Evolutionary conservation across 2,329 filamentous ascomycete genomes (phyloP).

Genomic region (Ophiostoma fasciatum): DNA sequence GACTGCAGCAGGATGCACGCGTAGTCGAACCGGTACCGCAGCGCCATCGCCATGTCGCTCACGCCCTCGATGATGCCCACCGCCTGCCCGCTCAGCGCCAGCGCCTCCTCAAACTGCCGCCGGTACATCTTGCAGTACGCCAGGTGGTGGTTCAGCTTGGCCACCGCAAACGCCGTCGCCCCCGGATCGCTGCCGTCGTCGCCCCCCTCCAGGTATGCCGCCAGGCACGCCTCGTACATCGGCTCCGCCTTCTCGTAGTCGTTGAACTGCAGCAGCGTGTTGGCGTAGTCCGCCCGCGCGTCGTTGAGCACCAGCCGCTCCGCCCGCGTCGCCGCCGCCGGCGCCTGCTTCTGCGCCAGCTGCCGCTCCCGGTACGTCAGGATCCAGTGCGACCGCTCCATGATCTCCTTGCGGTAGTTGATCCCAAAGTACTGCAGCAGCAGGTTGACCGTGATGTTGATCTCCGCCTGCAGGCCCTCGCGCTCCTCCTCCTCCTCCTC

Average conservation of each 20-base stretch:
- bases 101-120: slow-evolving; percentile 5
- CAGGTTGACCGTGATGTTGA: slow-evolving; percentile 9
- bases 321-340: background rate
- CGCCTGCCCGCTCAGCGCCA: slow-evolving; percentile 2
- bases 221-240: slow-evolving; percentile 9
- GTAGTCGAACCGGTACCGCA: slow-evolving; percentile 11
- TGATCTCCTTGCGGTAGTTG: slow-evolving; percentile 10
- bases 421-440: slow-evolving; percentile 11
- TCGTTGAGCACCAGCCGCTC: slow-evolving; percentile 6
- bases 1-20: slow-evolving; percentile 11
- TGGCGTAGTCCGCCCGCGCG: slow-evolving; percentile 11
- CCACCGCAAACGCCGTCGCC: slow-evolving; percentile 8
- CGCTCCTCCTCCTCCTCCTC: background rate
- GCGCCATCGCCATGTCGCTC: slow-evolving; percentile 8
- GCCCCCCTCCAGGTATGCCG: slow-evolving; percentile 1
- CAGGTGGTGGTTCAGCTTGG: slow-evolving; percentile 11
- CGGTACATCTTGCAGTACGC: slow-evolving; percentile 11
- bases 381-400: slow-evolving; percentile 7
- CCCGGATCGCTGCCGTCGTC: no score
- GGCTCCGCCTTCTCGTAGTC: slow-evolving; percentile 7
- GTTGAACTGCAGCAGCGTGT: slow-evolving; percentile 11
- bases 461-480: slow-evolving; percentile 6
- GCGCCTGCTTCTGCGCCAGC: background rate
- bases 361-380: slow-evolving; percentile 5
- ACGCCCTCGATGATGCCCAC: slow-evolving; percentile 5